Evolutionary conservation across 192 early-diverging fungal genomes (phyloP), one percentile per base, ranked within the genome.

Genomic region (Rhizoclosmatium globosum): DNA sequence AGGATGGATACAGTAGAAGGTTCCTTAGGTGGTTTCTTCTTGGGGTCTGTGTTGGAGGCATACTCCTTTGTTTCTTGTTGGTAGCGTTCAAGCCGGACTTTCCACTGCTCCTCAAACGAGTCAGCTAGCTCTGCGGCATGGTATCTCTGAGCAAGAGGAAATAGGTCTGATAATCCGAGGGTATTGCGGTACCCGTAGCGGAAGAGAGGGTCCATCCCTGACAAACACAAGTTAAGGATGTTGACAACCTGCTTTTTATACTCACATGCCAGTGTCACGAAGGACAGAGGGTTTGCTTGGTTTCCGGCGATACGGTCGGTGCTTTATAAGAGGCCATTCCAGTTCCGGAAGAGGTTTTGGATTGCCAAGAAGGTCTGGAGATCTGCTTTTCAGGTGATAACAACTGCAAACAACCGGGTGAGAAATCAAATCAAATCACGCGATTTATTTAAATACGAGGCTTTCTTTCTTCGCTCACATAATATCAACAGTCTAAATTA

Each of bases 121-220:
- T 82, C 80, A 38, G 67, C 74, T 1, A 89, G 61, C 2, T 47
- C 31, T 43, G 79, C 39, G 19, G 82, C 77, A n/a, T 77, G 17
- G 75, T 78, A 83, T 9, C 66, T 31, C 1, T 42, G 46, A 11
- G 67, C 71, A 7, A 95, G 80, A 4, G 80, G 69, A 76, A 87
- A 90, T 56, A 95, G 73, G 59, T 95, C 92, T 39, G 83, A 71
- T 21, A 85, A 77, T 11, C 86, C 82, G 44, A 95, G 85, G 38
- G 85, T 86, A 23, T 85, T 83, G 61, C 70, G 83, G 60, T 80
- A 85, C 41, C 87, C 93, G 4, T 85, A 81, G n/a, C 81, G 74
- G 65, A 96, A 82, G 23, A 96, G 65, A 13, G 87, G 80, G 78
- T 87, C 86, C 2, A 90, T 70, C 89, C 93, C 77, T 79, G 57